Evolutionary conservation across 371 early-diverging fungal genomes (phyloP).

Genomic region (Apophysomyces sp.): DNA sequence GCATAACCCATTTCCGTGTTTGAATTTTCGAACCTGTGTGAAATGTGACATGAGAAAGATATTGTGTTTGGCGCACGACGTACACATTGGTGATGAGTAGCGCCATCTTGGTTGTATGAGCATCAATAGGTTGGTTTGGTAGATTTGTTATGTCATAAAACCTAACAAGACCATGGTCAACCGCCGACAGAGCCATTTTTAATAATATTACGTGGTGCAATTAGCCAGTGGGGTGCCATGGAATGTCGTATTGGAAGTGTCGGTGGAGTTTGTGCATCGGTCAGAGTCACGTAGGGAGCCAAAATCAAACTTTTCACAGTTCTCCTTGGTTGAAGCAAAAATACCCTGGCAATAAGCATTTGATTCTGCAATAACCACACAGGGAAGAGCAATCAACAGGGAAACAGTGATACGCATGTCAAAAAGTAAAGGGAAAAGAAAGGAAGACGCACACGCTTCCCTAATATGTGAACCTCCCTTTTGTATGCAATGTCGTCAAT

Average conservation of each 20-base stretch:
- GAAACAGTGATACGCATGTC: neutral
- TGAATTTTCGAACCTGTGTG: slow-evolving; percentile 40
- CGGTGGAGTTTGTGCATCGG: neutral
- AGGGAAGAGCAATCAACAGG: neutral
- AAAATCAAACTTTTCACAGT: slow-evolving; percentile 18
- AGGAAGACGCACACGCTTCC: too few relatives aligned
- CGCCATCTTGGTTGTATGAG: slow-evolving; percentile 37
- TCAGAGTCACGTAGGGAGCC: neutral
- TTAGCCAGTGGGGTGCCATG: slow-evolving; percentile 25
- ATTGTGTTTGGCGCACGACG: too few relatives aligned
- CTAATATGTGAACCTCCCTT: too few relatives aligned
- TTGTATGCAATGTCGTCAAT: too few relatives aligned
- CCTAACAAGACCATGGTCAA: slow-evolving; percentile 7
- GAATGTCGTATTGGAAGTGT: neutral
- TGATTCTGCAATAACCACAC: neutral
- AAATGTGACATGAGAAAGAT: neutral
- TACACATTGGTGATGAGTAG: slow-evolving; percentile 51
- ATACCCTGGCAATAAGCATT: slow-evolving; percentile 14
- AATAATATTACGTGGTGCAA: slow-evolving; percentile 35
- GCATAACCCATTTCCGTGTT: slow-evolving; percentile 44
- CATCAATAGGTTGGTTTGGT: slow-evolving; percentile 31
- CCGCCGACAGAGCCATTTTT: too few relatives aligned
- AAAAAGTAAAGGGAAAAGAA: neutral
- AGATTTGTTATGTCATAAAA: slow-evolving; percentile 37
- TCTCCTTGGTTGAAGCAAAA: slow-evolving; percentile 7